A percentile compares a stretch with the other conserved stretches of the same genome.
phyloP scores from a whole-genome alignment of 148 eudicot genomes.

The Persicaria tinctoria region DNA sequence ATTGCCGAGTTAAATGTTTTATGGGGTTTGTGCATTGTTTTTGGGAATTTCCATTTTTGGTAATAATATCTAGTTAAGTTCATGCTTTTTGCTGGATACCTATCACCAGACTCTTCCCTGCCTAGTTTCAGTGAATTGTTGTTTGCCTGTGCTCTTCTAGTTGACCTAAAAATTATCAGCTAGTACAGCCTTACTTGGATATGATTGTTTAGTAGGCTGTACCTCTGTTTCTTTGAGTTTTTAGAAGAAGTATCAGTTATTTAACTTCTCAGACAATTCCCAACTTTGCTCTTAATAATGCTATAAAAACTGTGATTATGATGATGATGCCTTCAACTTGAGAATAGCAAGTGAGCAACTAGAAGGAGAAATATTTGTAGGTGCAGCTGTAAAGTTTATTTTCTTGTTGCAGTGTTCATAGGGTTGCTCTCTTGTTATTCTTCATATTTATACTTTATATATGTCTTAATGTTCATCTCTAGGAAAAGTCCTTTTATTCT shows the following conservation, averaged over 20 bases:
- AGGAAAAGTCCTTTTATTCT: not conserved
- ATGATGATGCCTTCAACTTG: not conserved
- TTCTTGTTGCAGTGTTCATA: not conserved
- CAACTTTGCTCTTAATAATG: not conserved
- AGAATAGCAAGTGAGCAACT: not conserved
- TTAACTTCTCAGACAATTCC: not conserved
- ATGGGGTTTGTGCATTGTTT: not conserved
- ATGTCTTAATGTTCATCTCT: not conserved
- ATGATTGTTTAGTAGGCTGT: not conserved
- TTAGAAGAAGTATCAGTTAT: not conserved
- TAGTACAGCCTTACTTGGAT: not conserved
- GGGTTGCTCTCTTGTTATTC: not conserved
- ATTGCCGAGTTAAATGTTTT: slow-evolving; percentile 8
- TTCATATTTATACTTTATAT: not conserved
- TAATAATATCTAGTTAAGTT: not conserved
- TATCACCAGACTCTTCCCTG: not conserved
- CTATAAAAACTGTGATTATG: not conserved
- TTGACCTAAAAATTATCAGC: not conserved
- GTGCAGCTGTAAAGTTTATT: not conserved
- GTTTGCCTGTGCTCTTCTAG: not conserved
- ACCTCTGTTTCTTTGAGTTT: not conserved
- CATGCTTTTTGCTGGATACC: not conserved
- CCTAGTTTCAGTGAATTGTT: not conserved
- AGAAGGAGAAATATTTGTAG: not conserved
- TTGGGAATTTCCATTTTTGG: slow-evolving; percentile 4